Evolutionary conservation across 768 basidiomycete genomes (phyloP), one percentile per base, ranked within the genome.

Genomic region (Podaxis mareebaensis): DNA sequence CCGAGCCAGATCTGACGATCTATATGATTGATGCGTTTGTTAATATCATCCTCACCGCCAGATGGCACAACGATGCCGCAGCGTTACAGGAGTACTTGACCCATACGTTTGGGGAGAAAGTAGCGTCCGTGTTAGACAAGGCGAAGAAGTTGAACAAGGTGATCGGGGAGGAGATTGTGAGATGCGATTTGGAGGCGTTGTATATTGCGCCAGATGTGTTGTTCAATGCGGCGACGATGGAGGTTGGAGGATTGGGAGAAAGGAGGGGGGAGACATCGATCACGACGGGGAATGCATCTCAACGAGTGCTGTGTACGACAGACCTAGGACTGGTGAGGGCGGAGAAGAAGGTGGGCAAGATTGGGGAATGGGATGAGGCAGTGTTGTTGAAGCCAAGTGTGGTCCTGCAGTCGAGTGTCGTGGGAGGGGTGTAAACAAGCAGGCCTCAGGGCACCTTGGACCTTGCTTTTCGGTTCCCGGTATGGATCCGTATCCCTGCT

Each of bases 131-230:
- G 39, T 77, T 82, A 39, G 75, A 77, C 22, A 69, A 77, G 4
- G 83, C 85, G 2, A 74, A 82, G 61, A 76, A 76, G 7, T 72
- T 88, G 61, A 85, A 85, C 66, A 84, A 81, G 69, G 82, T 81
- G 11, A 79, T 87, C 53, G 85, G 86, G 0, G 84, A 87, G 70
- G 83, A 82, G 56, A 76, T 89, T 52, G 83, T 83, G 1, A 82
- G 80, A 2, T 83, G 81, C 58, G 86, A 88, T 66, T 67, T 88
- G 64, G 83, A 86, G 69, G 77, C 82, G 17, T 67, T 83, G 10
- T 81, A 82, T 53, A 76, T 79, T 48, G 65, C 73, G 1, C 78
- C 79, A 4, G 82, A 81, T 17, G 74, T 78, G 0, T 58, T 57
- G 38, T 87, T 80, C 49, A 76, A 82, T 58, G 64, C 67, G 0